These are phyloP conservation scores for Tylopilus subfusipes DNA, from an alignment of 768 basidiomycete genomes.

Conservation along the genomic window DNA sequence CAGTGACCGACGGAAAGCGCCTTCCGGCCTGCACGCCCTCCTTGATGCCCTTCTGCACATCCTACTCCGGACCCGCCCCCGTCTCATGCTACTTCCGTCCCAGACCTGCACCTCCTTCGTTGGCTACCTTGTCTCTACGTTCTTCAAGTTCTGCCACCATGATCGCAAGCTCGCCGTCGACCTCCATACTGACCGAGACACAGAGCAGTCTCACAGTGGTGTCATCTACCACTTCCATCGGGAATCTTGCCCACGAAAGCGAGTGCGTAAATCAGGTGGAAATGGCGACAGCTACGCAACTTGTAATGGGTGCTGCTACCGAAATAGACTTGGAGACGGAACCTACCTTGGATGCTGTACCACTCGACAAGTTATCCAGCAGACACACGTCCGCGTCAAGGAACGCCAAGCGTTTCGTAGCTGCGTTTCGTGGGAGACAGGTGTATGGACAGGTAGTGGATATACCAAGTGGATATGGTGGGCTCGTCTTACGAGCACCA, in stretches of 20 bases:
- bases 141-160: slow-evolving; percentile 16
- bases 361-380: not conserved
- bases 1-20: not conserved
- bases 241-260: not conserved
- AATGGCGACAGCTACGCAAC: not conserved
- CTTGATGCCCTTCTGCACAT: slow-evolving; percentile 82
- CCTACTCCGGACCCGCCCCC: slow-evolving; percentile 66
- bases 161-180: slow-evolving; percentile 7
- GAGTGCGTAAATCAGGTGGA: not conserved
- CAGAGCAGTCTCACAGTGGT: not conserved
- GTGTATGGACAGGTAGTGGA: slow-evolving; percentile 63
- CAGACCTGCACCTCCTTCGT: slow-evolving; percentile 32
- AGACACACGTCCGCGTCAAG: not conserved
- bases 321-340: slow-evolving; percentile 12
- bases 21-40: slow-evolving; percentile 51
- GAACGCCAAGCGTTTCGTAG: slow-evolving; percentile 34
- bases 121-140: slow-evolving; percentile 2
- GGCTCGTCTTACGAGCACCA: slow-evolving; percentile 51
- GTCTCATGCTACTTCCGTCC: slow-evolving; percentile 72
- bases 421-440: slow-evolving; percentile 73
- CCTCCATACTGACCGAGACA: slow-evolving; percentile 4
- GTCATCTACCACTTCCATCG: slow-evolving; percentile 7
- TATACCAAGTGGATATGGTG: slow-evolving; percentile 64
- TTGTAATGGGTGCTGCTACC: not conserved
- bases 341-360: not conserved